Conservation (phyloP, 768 basidiomycete genomes). For the Xerocomus potaroensis region DNA sequence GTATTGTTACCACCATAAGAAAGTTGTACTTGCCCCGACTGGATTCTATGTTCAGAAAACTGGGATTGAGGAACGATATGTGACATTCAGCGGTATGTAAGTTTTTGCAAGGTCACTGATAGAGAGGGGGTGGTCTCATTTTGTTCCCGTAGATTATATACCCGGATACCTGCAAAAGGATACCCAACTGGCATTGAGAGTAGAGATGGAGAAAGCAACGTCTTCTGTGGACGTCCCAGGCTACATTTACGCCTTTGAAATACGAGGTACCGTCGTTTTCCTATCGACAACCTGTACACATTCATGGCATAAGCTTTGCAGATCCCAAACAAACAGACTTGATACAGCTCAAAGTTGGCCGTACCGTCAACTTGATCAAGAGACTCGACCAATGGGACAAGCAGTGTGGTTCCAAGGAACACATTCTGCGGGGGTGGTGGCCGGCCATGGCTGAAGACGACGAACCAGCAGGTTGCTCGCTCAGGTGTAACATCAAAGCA, state of each 20-base stretch:
- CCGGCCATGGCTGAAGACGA: constrained; percentile 50
- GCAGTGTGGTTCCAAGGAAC: constrained; percentile 75
- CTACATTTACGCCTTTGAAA: constrained; percentile 81
- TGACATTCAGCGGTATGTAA: constrained; percentile 53
- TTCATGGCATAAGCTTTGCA: constrained; percentile 11
- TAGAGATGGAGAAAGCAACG: constrained; percentile 51
- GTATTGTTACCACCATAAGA: constrained; percentile 66
- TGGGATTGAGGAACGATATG: constrained; percentile 38
- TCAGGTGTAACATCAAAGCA: constrained; percentile 61
- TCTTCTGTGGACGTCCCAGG: constrained; percentile 61
- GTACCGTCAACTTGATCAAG: constrained; percentile 67
- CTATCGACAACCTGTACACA: not conserved
- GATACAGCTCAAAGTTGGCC: constrained; percentile 75
- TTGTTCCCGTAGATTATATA: constrained; percentile 54
- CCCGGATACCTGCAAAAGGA: constrained; percentile 57
- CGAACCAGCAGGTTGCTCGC: constrained; percentile 40
- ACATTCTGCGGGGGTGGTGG: constrained; percentile 70
- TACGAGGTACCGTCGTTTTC: constrained; percentile 48
- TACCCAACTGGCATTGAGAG: constrained; percentile 54
- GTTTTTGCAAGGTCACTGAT: not conserved
- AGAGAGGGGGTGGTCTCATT: constrained; percentile 1
- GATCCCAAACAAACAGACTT: constrained; percentile 35
- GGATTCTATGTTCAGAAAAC: constrained; percentile 56
- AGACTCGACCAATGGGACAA: constrained; percentile 78
- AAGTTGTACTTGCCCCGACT: constrained; percentile 40